These are phyloP conservation scores for Dendrobium officinale DNA, from an alignment of 106 monocot genomes.

Conservation along the genomic window DNA sequence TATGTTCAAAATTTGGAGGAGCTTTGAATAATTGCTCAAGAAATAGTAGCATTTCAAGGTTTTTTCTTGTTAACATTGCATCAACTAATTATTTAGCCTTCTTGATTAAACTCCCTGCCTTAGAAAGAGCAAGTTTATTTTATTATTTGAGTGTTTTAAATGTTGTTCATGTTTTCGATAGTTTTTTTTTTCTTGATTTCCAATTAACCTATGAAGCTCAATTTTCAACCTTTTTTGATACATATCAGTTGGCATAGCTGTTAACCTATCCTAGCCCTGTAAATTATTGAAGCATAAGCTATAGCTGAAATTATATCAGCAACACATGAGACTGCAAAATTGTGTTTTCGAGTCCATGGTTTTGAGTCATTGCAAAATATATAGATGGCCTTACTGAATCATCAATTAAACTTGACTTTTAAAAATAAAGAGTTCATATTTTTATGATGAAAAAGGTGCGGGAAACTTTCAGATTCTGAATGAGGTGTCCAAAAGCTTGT, in stretches of 20 bases:
- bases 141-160: neutral
- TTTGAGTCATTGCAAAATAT: neutral
- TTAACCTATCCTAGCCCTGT: neutral
- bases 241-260: neutral
- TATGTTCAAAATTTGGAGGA: neutral
- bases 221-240: neutral
- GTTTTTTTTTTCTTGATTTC: neutral
- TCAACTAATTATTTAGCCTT: constrained; percentile 1
- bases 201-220: neutral
- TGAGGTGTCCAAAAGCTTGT: no score
- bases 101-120: neutral
- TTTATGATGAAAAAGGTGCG: no score
- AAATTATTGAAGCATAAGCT: no score
- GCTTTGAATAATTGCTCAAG: neutral
- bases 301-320: no score
- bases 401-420: no score
- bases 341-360: neutral
- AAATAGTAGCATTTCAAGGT: neutral
- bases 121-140: neutral
- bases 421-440: no score
- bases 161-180: neutral
- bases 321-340: neutral
- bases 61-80: neutral
- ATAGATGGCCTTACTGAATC: no score
- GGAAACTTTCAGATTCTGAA: no score